Base-by-base conservation (phyloP, 208 protist species). In the Leishmania lainsoni region DNA sequence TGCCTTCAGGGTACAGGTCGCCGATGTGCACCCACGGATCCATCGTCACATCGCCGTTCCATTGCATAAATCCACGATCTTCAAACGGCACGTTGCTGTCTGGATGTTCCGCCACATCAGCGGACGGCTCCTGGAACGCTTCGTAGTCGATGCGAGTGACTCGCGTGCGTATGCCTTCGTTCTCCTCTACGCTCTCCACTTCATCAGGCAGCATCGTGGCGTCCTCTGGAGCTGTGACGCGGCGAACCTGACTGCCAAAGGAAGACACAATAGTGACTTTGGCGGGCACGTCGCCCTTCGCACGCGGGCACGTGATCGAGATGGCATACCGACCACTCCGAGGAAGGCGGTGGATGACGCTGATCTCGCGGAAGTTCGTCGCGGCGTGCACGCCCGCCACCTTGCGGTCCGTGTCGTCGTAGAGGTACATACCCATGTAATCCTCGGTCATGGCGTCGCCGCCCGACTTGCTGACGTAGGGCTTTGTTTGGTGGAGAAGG, bases 361-460 rank as follows among this genome's bases (percentile, higher is more conserved):
- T 90, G 42, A 89, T 93, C 69, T 96, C 93, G 39, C 93, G 91
- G 70, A 90, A 96, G 83, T 96, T 96, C n/a, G 91, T 96, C 14
- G 93, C 93, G 9, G 88, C 86, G 68, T 91, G 85, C 48, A 95
- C 90, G 65, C 90, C 91, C 66, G 81, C 78, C 32, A 96, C 87
- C 52, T 83, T 85, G n/a, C 85, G 69, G 72, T 95, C 87, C 20
- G 84, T 84, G 66, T 89, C 86, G 74, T 94, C 86, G 87, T 96
- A 95, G 51, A 96, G 86, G 86, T 96, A 96, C 86, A 94, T 89
- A 59, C 93, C 93, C 80, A 94, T 87, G 81, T 88, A 96, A 70
- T 94, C 88, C 72, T 94, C 86, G 22, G 88, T 88, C 91, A 94
- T 96, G 51, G 90, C 88, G 76, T 96, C 89, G 51, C 87, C 84